These are phyloP conservation scores for Arthrobotrys conoides DNA, from an alignment of 2,329 filamentous ascomycete genomes.

Conservation along the genomic window DNA sequence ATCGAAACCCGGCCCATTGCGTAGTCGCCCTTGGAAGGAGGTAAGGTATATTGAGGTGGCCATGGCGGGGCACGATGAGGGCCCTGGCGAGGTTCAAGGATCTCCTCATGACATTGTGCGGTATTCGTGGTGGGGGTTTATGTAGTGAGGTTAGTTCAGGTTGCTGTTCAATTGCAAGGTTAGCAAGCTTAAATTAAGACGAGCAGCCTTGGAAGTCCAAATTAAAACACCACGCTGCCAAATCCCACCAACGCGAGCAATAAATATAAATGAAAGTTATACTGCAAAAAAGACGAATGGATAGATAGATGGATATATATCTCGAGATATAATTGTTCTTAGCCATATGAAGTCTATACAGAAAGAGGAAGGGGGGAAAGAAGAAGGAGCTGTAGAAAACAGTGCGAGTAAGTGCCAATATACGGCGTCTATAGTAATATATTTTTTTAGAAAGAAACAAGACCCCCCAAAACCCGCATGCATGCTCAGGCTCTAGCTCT, in stretches of 20 bases:
- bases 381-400: neutral
- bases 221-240: neutral
- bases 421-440: conserved; percentile 28
- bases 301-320: conserved; percentile 18
- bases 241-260: conserved; percentile 2
- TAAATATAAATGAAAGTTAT: neutral
- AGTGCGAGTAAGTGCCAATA: conserved; percentile 11
- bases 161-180: conserved; percentile 1
- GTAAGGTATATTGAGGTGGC: conserved; percentile 3
- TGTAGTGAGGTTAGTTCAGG: neutral
- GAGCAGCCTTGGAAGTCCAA: neutral
- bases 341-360: conserved; percentile 42
- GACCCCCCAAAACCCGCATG: neutral
- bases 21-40: neutral
- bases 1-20: conserved; percentile 35
- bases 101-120: conserved; percentile 50
- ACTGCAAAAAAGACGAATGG: neutral
- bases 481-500: neutral
- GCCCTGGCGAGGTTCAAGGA: conserved; percentile 39
- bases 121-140: conserved; percentile 15
- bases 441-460: conserved; percentile 1
- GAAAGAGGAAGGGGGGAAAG: neutral
- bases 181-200: neutral
- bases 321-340: conserved; percentile 38
- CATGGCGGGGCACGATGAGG: conserved; percentile 29